A percentile compares a stretch with the other conserved stretches of the same genome.
phyloP scores from a whole-genome alignment of 805 yeast species.

The Kodamaea hsintzibuensis region DNA sequence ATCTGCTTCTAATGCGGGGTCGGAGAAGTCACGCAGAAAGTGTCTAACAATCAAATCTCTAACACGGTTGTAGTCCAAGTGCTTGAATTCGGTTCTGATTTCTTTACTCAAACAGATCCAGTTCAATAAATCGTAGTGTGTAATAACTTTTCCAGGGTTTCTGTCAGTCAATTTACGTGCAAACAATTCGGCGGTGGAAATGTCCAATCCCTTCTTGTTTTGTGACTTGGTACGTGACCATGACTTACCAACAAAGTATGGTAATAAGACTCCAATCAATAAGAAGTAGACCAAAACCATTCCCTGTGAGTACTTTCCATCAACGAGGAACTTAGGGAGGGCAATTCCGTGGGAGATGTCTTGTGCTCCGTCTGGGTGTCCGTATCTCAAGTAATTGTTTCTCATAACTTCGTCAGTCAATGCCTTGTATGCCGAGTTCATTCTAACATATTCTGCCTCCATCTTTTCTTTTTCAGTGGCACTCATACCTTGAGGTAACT shows the following conservation, averaged over 20 bases:
- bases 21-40: constrained; percentile 48
- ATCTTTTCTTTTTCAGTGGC: constrained; percentile 55
- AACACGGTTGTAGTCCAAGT: constrained; percentile 48
- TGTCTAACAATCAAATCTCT: constrained; percentile 55
- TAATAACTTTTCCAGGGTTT: constrained; percentile 66
- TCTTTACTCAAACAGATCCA: constrained; percentile 71
- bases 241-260: constrained; percentile 82
- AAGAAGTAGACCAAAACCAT: constrained; percentile 63
- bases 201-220: constrained; percentile 81
- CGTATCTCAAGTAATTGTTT: constrained; percentile 81
- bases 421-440: constrained; percentile 91
- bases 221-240: constrained; percentile 81
- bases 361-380: constrained; percentile 98
- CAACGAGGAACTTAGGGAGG: constrained; percentile 86
- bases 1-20: constrained; percentile 29
- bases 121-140: constrained; percentile 55
- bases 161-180: constrained; percentile 72
- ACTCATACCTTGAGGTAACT: constrained; percentile 63
- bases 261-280: constrained; percentile 76
- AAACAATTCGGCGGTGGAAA: constrained; percentile 78
- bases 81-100: constrained; percentile 44
- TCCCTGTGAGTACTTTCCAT: constrained; percentile 70
- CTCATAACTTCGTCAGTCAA: constrained; percentile 85
- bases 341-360: constrained; percentile 92
- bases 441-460: constrained; percentile 76